Evolutionary conservation across 192 early-diverging fungal genomes (phyloP).

Genomic region (Radiomyces spectabilis): DNA sequence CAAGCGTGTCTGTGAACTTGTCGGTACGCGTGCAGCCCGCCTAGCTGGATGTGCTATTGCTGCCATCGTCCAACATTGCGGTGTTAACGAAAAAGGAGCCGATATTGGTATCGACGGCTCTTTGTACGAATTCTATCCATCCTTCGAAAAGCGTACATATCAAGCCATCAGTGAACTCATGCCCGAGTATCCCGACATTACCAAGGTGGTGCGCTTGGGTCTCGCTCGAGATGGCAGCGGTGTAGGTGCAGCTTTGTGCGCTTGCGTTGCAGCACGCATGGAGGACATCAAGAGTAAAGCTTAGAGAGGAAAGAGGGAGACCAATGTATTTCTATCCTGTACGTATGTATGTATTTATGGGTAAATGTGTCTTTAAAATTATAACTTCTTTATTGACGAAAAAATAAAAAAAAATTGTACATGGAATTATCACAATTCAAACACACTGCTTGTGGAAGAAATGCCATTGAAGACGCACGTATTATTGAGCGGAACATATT

Average conservation of each 20-base stretch:
- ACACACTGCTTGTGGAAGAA: conserved; percentile 36
- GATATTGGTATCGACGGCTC: conserved; percentile 66
- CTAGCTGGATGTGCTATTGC: conserved; percentile 66
- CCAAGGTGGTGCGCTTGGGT: conserved; percentile 13
- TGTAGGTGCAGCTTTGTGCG: conserved; percentile 29
- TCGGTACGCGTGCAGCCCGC: conserved; percentile 83
- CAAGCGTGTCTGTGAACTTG: conserved; percentile 72
- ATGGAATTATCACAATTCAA: conserved; percentile 10
- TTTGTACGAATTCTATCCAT: conserved; percentile 56
- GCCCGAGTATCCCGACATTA: conserved; percentile 23
- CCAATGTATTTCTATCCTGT: background rate
- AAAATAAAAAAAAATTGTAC: background rate
- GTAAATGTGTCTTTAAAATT: too few relatives aligned
- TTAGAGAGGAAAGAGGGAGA: background rate
- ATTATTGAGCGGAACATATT: conserved; percentile 92
- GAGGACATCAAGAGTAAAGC: too few relatives aligned
- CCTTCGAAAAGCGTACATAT: conserved; percentile 61
- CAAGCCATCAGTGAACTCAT: conserved; percentile 68
- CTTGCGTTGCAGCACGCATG: conserved; percentile 23
- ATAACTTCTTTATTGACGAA: too few relatives aligned
- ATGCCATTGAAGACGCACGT: conserved; percentile 81
- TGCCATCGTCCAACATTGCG: conserved; percentile 60
- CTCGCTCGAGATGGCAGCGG: conserved; percentile 32
- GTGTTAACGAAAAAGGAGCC: conserved; percentile 37
- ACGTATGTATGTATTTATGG: too few relatives aligned